Conservation (phyloP, 768 basidiomycete genomes). For the Phanerodontia chrysosporium region DNA sequence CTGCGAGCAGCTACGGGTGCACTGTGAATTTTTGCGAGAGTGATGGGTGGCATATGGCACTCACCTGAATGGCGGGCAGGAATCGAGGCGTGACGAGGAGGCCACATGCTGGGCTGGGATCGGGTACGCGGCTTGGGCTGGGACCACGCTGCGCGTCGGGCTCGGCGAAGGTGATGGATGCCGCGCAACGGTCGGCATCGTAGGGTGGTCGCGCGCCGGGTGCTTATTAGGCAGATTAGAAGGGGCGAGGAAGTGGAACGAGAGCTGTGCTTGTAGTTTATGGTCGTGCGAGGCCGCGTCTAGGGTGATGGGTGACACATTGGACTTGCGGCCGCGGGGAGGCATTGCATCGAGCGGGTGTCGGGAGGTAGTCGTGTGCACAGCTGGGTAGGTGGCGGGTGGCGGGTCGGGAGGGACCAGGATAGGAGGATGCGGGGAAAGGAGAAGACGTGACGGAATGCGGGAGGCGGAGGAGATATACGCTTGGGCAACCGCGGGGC, state of each 20-base stretch:
- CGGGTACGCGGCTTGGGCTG: not conserved
- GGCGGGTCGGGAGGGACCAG: not conserved
- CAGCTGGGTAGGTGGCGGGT: no score
- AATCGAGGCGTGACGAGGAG: conserved; percentile 18
- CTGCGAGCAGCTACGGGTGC: conserved; percentile 8
- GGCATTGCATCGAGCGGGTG: conserved; percentile 18
- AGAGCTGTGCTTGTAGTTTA: conserved; percentile 14
- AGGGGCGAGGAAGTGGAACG: conserved; percentile 4
- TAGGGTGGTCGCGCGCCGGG: not conserved
- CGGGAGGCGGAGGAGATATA: conserved; percentile 9
- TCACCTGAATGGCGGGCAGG: conserved; percentile 7
- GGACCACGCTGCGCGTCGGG: conserved; percentile 4
- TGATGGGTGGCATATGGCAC: not conserved
- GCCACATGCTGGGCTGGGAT: conserved; percentile 12
- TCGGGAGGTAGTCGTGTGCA: conserved; percentile 8
- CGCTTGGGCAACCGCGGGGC: not conserved
- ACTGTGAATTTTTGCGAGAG: not conserved
- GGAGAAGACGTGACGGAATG: conserved; percentile 7
- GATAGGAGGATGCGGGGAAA: not conserved
- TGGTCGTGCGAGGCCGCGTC: conserved; percentile 9
- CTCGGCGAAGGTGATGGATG: conserved; percentile 10
- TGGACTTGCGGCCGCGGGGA: conserved; percentile 23
- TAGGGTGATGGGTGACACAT: conserved; percentile 23
- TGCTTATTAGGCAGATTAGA: conserved; percentile 9
- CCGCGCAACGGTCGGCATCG: not conserved